Evolutionary conservation across 768 basidiomycete species (phyloP).

Genomic region (Calocybe indica): DNA sequence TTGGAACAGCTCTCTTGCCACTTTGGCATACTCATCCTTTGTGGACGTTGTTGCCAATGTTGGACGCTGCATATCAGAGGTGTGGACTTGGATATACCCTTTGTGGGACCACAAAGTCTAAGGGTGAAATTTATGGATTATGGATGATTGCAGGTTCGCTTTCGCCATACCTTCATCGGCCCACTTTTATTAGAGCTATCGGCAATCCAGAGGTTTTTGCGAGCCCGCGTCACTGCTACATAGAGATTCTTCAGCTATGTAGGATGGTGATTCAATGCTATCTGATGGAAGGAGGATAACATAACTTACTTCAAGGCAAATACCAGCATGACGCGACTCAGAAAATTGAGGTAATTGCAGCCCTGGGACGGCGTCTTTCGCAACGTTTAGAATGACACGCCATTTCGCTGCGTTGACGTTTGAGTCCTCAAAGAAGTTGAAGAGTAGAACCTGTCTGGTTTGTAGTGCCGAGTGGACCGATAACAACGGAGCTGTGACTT

Average conservation of each 20-base stretch:
- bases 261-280: neutral
- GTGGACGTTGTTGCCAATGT: slow-evolving; percentile 46
- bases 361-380: slow-evolving; percentile 11
- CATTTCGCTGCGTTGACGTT: slow-evolving; percentile 43
- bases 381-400: slow-evolving; percentile 48
- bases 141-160: neutral
- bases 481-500: slow-evolving; percentile 1
- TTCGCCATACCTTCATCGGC: slow-evolving; percentile 46
- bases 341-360: slow-evolving; percentile 38
- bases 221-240: slow-evolving; percentile 65
- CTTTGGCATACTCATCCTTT: slow-evolving; percentile 28
- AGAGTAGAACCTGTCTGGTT: slow-evolving; percentile 52
- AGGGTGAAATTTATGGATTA: neutral
- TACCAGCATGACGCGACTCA: slow-evolving; percentile 39
- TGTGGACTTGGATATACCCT: slow-evolving; percentile 35
- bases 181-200: slow-evolving; percentile 53
- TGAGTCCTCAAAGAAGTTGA: slow-evolving; percentile 73
- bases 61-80: slow-evolving; percentile 39
- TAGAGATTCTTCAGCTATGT: slow-evolving; percentile 60
- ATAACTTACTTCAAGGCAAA: slow-evolving; percentile 43
- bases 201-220: slow-evolving; percentile 65
- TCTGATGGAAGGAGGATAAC: neutral
- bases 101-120: slow-evolving; percentile 48
- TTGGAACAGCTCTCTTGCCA: slow-evolving; percentile 28
- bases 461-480: neutral